These are phyloP conservation scores for Chalciporus sp. DNA, from an alignment of 1,284 basidiomycete species.

Conservation along the genomic window DNA sequence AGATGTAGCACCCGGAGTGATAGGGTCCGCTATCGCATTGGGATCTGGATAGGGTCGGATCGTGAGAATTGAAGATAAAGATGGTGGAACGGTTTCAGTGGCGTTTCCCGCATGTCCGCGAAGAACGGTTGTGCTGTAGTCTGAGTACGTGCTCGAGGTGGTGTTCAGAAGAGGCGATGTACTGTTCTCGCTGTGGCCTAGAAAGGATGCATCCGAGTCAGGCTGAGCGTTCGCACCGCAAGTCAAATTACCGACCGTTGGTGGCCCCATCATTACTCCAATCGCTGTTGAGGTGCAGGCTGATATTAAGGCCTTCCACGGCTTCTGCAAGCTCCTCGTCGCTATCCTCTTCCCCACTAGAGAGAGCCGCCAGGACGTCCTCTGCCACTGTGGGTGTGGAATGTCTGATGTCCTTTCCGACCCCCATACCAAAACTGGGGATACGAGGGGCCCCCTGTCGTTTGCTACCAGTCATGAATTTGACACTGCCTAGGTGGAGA, in stretches of 20 bases:
- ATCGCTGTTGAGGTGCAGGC: slow-evolving; percentile 51
- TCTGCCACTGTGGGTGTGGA: slow-evolving; percentile 21
- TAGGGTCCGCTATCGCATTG: slow-evolving; percentile 40
- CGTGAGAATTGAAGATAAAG: slow-evolving; percentile 74
- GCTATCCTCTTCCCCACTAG: slow-evolving; percentile 50
- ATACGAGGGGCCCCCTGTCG: slow-evolving; percentile 70
- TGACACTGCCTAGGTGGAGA: slow-evolving; percentile 84
- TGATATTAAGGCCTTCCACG: slow-evolving; percentile 53
- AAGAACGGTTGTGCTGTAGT: slow-evolving; percentile 72
- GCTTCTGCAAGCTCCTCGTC: slow-evolving; percentile 74
- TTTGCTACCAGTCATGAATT: slow-evolving; percentile 69
- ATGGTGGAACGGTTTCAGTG: slow-evolving; percentile 47
- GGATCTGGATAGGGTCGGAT: slow-evolving; percentile 59
- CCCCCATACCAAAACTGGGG: slow-evolving; percentile 82
- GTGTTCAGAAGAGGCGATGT: slow-evolving; percentile 60
- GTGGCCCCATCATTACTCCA: slow-evolving; percentile 45
- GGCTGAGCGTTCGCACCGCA: slow-evolving; percentile 8
- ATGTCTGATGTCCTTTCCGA: slow-evolving; percentile 58
- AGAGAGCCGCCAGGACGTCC: slow-evolving; percentile 30
- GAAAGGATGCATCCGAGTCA: slow-evolving; percentile 17
- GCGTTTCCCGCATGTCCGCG: slow-evolving; percentile 46
- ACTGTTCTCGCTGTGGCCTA: slow-evolving; percentile 43
- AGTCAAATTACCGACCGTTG: slow-evolving; percentile 34
- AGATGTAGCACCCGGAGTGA: slow-evolving; percentile 34
- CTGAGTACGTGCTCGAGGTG: slow-evolving; percentile 47